Percentiles rank a stretch among this genome's conserved stretches.
Evolutionary conservation across 495 filamentous ascomycete genomes (phyloP).

Genomic region (Trichodelitschia bisporula): DNA sequence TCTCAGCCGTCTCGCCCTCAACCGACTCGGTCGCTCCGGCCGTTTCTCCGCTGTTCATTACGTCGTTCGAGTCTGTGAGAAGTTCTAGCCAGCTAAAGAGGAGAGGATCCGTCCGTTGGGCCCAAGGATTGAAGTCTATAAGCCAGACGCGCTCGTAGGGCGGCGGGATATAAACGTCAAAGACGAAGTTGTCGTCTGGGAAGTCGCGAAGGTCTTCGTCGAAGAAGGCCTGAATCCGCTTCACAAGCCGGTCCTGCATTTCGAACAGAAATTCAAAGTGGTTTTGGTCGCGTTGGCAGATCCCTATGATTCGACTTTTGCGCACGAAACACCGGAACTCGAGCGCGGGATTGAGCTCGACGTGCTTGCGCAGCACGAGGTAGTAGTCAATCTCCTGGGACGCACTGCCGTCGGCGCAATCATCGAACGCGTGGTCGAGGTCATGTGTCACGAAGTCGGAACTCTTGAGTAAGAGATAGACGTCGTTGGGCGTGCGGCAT

Average conservation of each 20-base stretch:
- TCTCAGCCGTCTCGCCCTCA: slow-evolving; percentile 3
- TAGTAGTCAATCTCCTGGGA: slow-evolving; percentile 27
- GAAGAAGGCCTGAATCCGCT: slow-evolving; percentile 47
- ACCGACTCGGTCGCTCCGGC: slow-evolving; percentile 6
- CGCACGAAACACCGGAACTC: slow-evolving; percentile 94
- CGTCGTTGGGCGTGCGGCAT: slow-evolving; percentile 64
- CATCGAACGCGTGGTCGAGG: slow-evolving; percentile 77
- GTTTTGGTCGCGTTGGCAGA: slow-evolving; percentile 76
- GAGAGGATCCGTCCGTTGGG: slow-evolving; percentile 63
- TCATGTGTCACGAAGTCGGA: slow-evolving; percentile 89
- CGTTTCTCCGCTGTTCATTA: slow-evolving; percentile 2
- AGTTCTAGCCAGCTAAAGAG: slow-evolving; percentile 85
- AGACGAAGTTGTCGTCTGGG: slow-evolving; percentile 59
- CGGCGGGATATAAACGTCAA: slow-evolving; percentile 77
- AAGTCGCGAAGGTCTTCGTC: slow-evolving; percentile 46
- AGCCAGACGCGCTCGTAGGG: slow-evolving; percentile 57
- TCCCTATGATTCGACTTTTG: slow-evolving; percentile 46
- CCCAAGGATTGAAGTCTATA: slow-evolving; percentile 93
- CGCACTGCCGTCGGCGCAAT: slow-evolving; percentile 26
- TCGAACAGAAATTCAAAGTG: slow-evolving; percentile 57
- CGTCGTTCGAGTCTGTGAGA: slow-evolving; percentile 33
- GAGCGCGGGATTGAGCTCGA: slow-evolving; percentile 65
- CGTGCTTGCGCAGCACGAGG: slow-evolving; percentile 65
- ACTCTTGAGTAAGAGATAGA: slow-evolving; percentile 81
- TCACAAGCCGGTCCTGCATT: slow-evolving; percentile 35